These are phyloP conservation scores for Blastobotrys parvus DNA, from an alignment of 805 yeast genomes.

Conservation along the genomic window DNA sequence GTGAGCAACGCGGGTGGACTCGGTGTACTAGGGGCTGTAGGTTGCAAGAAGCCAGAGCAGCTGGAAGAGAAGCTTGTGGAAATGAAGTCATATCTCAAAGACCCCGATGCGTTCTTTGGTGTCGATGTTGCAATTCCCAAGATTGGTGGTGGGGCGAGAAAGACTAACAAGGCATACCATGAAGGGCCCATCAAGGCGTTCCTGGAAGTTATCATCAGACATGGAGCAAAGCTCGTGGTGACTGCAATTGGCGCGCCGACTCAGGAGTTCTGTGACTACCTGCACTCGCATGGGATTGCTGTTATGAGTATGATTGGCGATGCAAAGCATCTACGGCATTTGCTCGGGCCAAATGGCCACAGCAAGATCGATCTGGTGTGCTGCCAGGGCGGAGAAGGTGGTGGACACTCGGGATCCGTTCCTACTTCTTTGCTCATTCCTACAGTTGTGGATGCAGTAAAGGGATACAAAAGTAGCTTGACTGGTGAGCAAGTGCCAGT, in stretches of 20 bases:
- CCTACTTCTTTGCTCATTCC: slow-evolving; percentile 21
- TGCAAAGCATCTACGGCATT: slow-evolving; percentile 16
- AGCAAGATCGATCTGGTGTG: slow-evolving; percentile 22
- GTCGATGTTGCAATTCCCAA: slow-evolving; percentile 21
- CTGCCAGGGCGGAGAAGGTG: slow-evolving; percentile 26
- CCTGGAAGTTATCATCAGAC: slow-evolving; percentile 18
- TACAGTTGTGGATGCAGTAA: slow-evolving; percentile 19
- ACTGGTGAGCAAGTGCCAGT: slow-evolving; percentile 22
- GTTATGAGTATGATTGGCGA: slow-evolving; percentile 25
- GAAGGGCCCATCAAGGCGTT: slow-evolving; percentile 18
- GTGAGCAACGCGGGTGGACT: slow-evolving; percentile 24
- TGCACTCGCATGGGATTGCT: slow-evolving; percentile 19
- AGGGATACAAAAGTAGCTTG: slow-evolving; percentile 17
- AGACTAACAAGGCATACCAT: slow-evolving; percentile 22
- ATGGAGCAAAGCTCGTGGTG: slow-evolving; percentile 19
- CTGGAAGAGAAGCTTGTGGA: slow-evolving; percentile 12
- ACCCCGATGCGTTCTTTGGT: slow-evolving; percentile 19
- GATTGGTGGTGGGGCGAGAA: slow-evolving; percentile 22
- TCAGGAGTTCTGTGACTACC: slow-evolving; percentile 16
- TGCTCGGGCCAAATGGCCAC: not conserved
- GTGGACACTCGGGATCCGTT: slow-evolving; percentile 22
- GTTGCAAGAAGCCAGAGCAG: slow-evolving; percentile 9
- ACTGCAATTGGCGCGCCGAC: slow-evolving; percentile 24
- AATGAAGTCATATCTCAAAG: slow-evolving; percentile 11
- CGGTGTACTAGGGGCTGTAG: slow-evolving; percentile 20